Base-by-base conservation (phyloP, 148 eudicot genomes). In the Cornus kousa region DNA sequence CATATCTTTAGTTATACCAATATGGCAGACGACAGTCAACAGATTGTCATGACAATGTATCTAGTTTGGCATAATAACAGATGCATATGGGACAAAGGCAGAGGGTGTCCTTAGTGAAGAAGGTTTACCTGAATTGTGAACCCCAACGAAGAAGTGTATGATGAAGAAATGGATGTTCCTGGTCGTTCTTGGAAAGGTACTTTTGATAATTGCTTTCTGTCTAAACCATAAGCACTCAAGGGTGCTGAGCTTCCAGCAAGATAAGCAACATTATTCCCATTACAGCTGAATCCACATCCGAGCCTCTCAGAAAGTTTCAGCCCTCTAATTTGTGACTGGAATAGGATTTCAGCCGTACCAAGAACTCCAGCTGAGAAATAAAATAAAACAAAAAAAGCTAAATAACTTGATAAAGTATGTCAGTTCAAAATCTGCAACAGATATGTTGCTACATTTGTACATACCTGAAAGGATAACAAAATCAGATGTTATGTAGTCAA, bases 101-200 rank as follows among this genome's bases (percentile, higher is more conserved):
- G 5, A 43, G 8, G 48, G 48, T 5, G 6, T 43, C 48, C 5
- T 43, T 6, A 6, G 48, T 43, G 48, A 43, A 43, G 8, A 53
- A 53, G 59, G 59, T 4, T 14, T n/a, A 80, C 80, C 82, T 85
- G 84, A 81, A 85, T 85, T 40, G 87, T 75, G 57, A 85, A 81
- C 70, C 87, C 87, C 72, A 37, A 71, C 13, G 87, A 85, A 70
- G 84, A 81, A 50, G 82, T 81, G 70, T 81, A 85, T 10, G 87
- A 85, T 23, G 84, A 85, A 55, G 87, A 81, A 81, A 85, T 85
- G 48, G 87, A 68, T 20, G 87, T 84, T 60, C 87, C 87, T 5
- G 87, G 87, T 37, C 87, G 79, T 72, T 85, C 78, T 67, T 75
- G 70, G 43, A 85, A 81, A 11, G 87, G 78, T 76, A 81, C 64